Evolutionary conservation across 257 asterid species (phyloP).

Genomic region (Buddleja alternifolia): DNA sequence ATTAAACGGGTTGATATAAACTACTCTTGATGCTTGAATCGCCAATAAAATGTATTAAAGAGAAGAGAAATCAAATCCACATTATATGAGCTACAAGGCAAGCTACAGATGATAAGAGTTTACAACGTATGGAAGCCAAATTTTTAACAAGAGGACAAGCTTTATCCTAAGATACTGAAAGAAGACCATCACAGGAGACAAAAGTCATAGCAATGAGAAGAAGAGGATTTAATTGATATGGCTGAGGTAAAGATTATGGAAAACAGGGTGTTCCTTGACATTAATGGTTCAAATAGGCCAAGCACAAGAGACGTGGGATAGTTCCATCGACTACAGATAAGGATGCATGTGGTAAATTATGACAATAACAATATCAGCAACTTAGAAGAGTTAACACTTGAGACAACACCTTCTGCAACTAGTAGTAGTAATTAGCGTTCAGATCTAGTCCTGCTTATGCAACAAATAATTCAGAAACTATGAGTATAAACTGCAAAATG

Average conservation of each 20-base stretch:
- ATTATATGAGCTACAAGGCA: neutral
- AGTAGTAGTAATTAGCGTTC: slow-evolving; percentile 16
- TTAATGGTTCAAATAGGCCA: neutral
- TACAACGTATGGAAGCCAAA: neutral
- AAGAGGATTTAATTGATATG: slow-evolving; percentile 8
- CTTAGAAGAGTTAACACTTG: slow-evolving; percentile 3
- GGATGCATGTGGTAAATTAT: neutral
- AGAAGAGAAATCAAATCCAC: slow-evolving; percentile 2
- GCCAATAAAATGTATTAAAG: neutral
- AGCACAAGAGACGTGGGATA: neutral
- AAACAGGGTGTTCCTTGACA: neutral
- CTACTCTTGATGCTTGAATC: slow-evolving; percentile 19
- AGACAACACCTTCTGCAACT: slow-evolving; percentile 2
- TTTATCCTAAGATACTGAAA: neutral
- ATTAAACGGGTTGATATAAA: neutral
- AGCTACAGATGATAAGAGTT: neutral
- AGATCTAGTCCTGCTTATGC: slow-evolving; percentile 5
- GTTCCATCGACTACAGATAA: slow-evolving; percentile 3
- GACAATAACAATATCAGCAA: neutral
- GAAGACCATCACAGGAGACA: neutral
- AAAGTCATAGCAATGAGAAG: neutral
- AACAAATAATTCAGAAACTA: slow-evolving; percentile 11
- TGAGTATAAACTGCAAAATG: too few relatives aligned
- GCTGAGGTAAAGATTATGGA: slow-evolving; percentile 11
- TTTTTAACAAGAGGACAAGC: neutral